Conservation (phyloP, 441 rosid genomes). For the Aleurites moluccanus region DNA sequence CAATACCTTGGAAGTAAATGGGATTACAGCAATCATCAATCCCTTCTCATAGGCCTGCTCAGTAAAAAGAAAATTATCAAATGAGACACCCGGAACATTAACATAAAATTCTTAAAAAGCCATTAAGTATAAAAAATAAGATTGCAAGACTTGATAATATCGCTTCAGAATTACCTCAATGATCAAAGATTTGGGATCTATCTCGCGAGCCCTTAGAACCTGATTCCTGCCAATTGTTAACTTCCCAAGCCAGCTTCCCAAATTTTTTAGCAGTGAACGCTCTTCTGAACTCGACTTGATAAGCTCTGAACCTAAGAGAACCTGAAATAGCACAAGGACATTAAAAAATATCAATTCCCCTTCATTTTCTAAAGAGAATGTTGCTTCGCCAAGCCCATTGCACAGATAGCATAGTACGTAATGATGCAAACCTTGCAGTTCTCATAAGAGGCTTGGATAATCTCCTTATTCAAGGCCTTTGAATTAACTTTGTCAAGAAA, state of each 20-base stretch:
- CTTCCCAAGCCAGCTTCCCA: slow-evolving; percentile 99
- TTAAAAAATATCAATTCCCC: neutral
- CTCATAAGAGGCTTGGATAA: slow-evolving; percentile 87
- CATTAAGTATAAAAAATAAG: neutral
- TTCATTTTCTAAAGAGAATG: neutral
- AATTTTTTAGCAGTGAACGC: slow-evolving; percentile 90
- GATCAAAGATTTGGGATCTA: slow-evolving; percentile 97
- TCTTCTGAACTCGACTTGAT: slow-evolving; percentile 98
- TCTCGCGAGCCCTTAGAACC: slow-evolving; percentile 89
- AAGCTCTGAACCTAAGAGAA: slow-evolving; percentile 95
- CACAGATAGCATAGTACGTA: neutral
- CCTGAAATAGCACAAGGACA: slow-evolving; percentile 45
- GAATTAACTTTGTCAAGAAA: slow-evolving; percentile 88
- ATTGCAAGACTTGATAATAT: neutral
- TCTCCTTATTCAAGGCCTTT: slow-evolving; percentile 83
- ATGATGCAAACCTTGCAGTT: slow-evolving; percentile 86
- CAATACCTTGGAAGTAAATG: slow-evolving; percentile 95
- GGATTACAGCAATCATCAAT: slow-evolving; percentile 98
- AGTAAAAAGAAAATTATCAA: slow-evolving; percentile 13
- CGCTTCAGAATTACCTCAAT: slow-evolving; percentile 61
- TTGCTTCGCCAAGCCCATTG: neutral
- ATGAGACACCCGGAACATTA: neutral
- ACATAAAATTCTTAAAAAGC: slow-evolving; percentile 7
- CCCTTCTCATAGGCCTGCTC: slow-evolving; percentile 98
- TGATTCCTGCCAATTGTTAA: slow-evolving; percentile 95